Evolutionary conservation across 805 yeast species (phyloP).

Genomic region (Saccharomycopsis javanensis): DNA sequence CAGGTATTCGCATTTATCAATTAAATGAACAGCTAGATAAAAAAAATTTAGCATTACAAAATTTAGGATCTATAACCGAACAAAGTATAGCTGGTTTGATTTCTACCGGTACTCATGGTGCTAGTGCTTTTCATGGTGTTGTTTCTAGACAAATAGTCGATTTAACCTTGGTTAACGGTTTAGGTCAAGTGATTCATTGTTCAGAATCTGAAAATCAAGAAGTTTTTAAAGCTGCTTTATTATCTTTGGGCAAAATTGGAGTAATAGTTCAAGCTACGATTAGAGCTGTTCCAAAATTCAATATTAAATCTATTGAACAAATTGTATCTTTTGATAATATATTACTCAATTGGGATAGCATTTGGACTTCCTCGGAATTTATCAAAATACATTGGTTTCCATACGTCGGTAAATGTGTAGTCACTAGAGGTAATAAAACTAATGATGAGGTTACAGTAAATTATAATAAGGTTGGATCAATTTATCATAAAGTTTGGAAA

Average conservation of each 20-base stretch:
- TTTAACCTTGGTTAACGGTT: constrained; percentile 62
- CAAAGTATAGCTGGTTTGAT: constrained; percentile 94
- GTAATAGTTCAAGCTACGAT: constrained; percentile 77
- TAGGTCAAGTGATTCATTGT: constrained; percentile 62
- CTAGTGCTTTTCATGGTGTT: constrained; percentile 86
- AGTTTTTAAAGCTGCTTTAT: constrained; percentile 69
- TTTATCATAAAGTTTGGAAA: constrained; percentile 43
- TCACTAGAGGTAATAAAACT: constrained; percentile 86
- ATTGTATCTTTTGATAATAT: constrained; percentile 68
- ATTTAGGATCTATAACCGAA: constrained; percentile 86
- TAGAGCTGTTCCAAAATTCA: constrained; percentile 76
- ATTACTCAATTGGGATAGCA: constrained; percentile 54
- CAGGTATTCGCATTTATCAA: constrained; percentile 74
- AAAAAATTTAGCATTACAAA: constrained; percentile 73
- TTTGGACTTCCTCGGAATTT: constrained; percentile 87
- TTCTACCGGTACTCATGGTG: constrained; percentile 95
- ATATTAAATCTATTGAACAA: constrained; percentile 72
- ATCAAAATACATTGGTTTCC: constrained; percentile 98
- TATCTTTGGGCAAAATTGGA: constrained; percentile 89
- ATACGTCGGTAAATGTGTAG: constrained; percentile 70
- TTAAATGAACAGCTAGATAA: constrained; percentile 56
- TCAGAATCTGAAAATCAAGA: constrained; percentile 54
- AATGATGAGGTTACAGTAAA: constrained; percentile 29
- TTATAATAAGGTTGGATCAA: neutral
- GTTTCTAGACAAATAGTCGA: constrained; percentile 82